phyloP scores from a whole-genome alignment of 1,139 yeast species.

The Pichia sp. region DNA sequence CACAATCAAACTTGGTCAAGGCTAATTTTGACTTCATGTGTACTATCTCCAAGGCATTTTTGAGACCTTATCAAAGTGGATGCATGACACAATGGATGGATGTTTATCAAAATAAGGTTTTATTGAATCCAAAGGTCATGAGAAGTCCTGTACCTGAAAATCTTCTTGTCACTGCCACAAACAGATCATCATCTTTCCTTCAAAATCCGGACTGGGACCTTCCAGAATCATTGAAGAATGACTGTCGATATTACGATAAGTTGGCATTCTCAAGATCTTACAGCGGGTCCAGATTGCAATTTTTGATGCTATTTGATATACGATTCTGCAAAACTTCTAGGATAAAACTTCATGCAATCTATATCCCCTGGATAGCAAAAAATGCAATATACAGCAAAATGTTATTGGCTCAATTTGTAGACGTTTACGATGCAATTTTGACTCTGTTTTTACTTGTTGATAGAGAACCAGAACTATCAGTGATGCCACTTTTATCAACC shows the following conservation, averaged over 20 bases:
- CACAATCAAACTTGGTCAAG: conserved; percentile 49
- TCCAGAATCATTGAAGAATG: conserved; percentile 34
- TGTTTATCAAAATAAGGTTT: conserved; percentile 15
- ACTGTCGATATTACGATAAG: conserved; percentile 37
- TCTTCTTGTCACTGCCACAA: background rate
- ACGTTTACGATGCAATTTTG: conserved; percentile 71
- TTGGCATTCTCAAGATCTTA: conserved; percentile 25
- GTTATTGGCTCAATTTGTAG: conserved; percentile 74
- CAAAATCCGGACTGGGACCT: conserved; percentile 33
- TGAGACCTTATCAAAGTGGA: conserved; percentile 51
- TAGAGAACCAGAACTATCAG: conserved; percentile 75
- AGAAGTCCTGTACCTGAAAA: conserved; percentile 1
- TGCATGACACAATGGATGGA: conserved; percentile 17
- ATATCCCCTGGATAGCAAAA: conserved; percentile 63
- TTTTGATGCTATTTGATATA: conserved; percentile 61
- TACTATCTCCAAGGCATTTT: conserved; percentile 47
- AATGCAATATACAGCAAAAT: conserved; percentile 52
- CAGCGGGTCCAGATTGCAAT: conserved; percentile 71
- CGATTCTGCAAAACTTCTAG: conserved; percentile 69
- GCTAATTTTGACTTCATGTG: conserved; percentile 43
- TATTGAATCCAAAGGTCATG: conserved; percentile 14
- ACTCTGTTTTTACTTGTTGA: conserved; percentile 67
- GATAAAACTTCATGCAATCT: conserved; percentile 55
- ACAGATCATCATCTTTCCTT: too few relatives aligned
- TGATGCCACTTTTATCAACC: conserved; percentile 70